Evolutionary conservation across 2,329 filamentous ascomycete species (phyloP).

Genomic region (Aspergillaceae sp.): DNA sequence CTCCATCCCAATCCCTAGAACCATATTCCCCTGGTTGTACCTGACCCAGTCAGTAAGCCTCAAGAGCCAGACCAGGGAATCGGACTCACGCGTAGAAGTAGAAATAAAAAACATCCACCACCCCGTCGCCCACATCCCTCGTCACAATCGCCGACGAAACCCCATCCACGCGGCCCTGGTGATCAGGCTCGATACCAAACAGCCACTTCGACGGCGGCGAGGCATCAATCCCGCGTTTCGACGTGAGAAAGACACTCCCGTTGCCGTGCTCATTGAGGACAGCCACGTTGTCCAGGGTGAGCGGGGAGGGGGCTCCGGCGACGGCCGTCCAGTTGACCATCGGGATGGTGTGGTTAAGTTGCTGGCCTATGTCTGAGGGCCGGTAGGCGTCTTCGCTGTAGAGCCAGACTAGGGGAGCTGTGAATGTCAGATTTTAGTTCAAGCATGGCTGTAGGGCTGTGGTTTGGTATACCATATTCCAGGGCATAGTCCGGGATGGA

Average conservation of each 20-base stretch:
- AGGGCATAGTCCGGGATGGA: conserved; percentile 37
- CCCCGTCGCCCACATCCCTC: conserved; percentile 46
- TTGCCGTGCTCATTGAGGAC: conserved; percentile 39
- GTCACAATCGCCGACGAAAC: conserved; percentile 48
- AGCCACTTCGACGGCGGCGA: conserved; percentile 39
- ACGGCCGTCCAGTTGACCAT: conserved; percentile 36
- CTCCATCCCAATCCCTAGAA: conserved; percentile 41
- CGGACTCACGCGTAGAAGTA: conserved; percentile 48
- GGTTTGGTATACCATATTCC: conserved; percentile 33
- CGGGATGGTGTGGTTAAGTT: conserved; percentile 41
- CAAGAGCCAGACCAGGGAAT: not conserved
- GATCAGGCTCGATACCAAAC: conserved; percentile 46
- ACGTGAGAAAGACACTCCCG: conserved; percentile 42
- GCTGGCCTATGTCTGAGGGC: conserved; percentile 42
- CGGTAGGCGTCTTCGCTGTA: conserved; percentile 42
- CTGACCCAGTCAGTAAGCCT: conserved; percentile 13
- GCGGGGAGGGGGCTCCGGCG: conserved; percentile 26
- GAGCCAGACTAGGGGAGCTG: conserved; percentile 46
- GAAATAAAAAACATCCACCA: conserved; percentile 55
- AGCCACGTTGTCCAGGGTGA: conserved; percentile 43
- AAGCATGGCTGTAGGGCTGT: not conserved
- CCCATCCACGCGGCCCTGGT: conserved; percentile 40
- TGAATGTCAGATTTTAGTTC: conserved; percentile 2
- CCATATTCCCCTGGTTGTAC: conserved; percentile 47
- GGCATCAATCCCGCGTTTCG: conserved; percentile 39